Evolutionary conservation across 2,329 filamentous ascomycete genomes (phyloP), one percentile per base, ranked within the genome.

Genomic region (Venturiaceae sp.): DNA sequence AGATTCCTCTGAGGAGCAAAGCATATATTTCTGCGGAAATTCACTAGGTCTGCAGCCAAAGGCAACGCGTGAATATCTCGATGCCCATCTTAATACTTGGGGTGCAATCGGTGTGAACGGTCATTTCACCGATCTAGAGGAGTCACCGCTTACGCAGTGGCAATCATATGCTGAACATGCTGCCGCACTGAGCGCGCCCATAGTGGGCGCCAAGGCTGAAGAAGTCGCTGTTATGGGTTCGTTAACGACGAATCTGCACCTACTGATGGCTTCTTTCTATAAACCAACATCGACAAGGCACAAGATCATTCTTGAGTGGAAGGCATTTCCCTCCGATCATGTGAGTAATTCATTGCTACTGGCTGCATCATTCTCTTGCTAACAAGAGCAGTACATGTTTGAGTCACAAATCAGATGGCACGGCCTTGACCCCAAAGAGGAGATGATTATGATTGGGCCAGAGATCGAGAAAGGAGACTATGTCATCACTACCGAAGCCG

Each of bases 11-110:
- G 11, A 9, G 21, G 41, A 46, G 21, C 41, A 46, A n/a, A 26
- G 44, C 57, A 60, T 61, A 28, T 62, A 62, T 36, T 62, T 62
- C 41, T 62, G 60, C 37, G 60, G 60, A 39, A 62, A 62, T 46
- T 62, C 60, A 19, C 59, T 62, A 3, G 60, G 60, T 0, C 28
- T 56, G 41, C 60, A 62, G 52, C 60, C 60, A 13, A 60, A 56
- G 34, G 50, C 50, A n/a, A 55, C 58, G 30, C 53, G 50, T 7
- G 46, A 53, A 37, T 59, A 62, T 36, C 50, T 62, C 36, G 41
- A 60, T 19, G 55, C 55, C 13, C 60, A 62, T 39, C 52, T 62
- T n/a, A 41, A 62, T 26, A 60, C 59, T 2, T 62, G 60, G 60
- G 56, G 59, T 23, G 34, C 32, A 9, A 53, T 57, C 32, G 60